Conservation (phyloP, 352 stramenopile species). For the Phytophthora tubulina region DNA sequence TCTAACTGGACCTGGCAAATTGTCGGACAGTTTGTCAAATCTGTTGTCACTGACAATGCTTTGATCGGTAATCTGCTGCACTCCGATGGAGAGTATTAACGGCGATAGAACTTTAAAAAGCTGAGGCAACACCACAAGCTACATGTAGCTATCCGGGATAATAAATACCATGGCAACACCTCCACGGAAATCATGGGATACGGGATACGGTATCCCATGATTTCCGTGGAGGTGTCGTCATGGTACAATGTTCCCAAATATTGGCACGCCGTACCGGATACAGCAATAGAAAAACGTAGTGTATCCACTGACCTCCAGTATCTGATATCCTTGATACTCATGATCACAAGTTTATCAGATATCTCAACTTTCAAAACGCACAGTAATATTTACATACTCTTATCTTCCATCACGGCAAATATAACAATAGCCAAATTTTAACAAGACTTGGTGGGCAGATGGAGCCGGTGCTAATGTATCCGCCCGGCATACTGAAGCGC, state of each 20-base stretch:
- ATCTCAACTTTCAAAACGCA: neutral
- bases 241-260: constrained; percentile 2
- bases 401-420: neutral
- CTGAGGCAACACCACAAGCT: too few relatives aligned
- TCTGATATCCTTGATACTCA: neutral
- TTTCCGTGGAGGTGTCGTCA: neutral
- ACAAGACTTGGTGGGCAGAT: neutral
- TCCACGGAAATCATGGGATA: too few relatives aligned
- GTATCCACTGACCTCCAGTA: neutral
- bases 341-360: neutral
- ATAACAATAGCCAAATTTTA: constrained; percentile 12
- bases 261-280: neutral
- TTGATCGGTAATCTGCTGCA: too few relatives aligned
- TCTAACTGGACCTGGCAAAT: too few relatives aligned
- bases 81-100: too few relatives aligned
- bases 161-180: too few relatives aligned
- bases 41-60: too few relatives aligned
- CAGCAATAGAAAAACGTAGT: constrained; percentile 7
- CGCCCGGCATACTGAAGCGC: neutral
- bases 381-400: too few relatives aligned
- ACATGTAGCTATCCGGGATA: too few relatives aligned
- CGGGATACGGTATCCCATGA: too few relatives aligned
- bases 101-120: too few relatives aligned
- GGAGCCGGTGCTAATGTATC: constrained; percentile 19
- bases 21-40: too few relatives aligned